Base-by-base conservation (phyloP, 1,284 basidiomycete species). In the Cutaneotrichosporon spelunceum region DNA sequence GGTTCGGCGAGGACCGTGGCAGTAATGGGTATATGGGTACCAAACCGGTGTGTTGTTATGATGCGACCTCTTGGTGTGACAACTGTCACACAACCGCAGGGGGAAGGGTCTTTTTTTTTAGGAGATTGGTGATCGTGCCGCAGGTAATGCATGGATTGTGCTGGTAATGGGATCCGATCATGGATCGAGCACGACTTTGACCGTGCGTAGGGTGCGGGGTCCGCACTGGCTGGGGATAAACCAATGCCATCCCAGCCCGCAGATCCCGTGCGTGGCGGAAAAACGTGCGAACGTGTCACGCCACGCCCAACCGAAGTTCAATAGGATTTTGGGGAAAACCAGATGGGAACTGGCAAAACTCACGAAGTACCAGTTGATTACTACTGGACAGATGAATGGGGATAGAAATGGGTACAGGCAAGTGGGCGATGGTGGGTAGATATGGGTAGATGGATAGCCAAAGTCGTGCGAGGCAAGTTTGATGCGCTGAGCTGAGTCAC, bases 201-300 rank as follows among this genome's bases (percentile, higher is more conserved):
- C 23, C 45, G 45, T 48, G 45, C 45, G 45, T 48, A 27, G 45
- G 23, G 26, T 11, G 45, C 45, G 23, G n/a, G 19, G 13, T 42
- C 19, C 39, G 39, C n/a, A 19, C 39, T 42, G 39, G 39, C 19
- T 48, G 21, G 23, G 19, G 23, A 48, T 26, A 23, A 16, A 26
- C 45, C 45, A 48, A 48, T 48, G 11, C 10, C 45, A 26, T 48
- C 23, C 45, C 48, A 50, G 48, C 19, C 16, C 16, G 27, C 24
- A 30, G 13, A 23, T 30, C 48, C 48, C 48, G 48, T 29, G 48
- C 48, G 24, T 48, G 24, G 45, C 48, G 16, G n/a, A 30, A 50
- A 49, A 50, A 50, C 48, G 48, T 50, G 48, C 48, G 48, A 50
- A 50, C 48, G 48, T 50, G 48, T 27, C 48, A 50, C 48, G 48